Percentiles rank a stretch among this genome's conserved stretches.
These are phyloP conservation scores for Haemoproteus tartakovskyi DNA, from an alignment of 169 alveolate species.

Conservation along the genomic window DNA sequence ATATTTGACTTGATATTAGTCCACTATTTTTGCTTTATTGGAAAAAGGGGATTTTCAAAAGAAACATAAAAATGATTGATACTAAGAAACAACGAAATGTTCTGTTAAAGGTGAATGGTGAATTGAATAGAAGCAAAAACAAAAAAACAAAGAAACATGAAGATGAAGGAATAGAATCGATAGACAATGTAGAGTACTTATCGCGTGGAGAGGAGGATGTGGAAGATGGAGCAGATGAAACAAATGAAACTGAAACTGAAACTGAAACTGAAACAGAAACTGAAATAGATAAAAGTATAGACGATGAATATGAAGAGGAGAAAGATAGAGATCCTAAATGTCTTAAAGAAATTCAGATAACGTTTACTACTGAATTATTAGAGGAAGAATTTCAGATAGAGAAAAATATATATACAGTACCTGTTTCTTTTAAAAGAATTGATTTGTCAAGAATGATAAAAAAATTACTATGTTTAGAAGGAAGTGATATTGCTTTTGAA, in stretches of 20 bases:
- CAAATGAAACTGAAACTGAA: neutral
- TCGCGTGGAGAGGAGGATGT: no score
- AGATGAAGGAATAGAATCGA: no score
- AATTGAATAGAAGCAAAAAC: no score
- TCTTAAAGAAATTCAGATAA: conserved; percentile 33
- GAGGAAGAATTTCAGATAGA: conserved; percentile 46
- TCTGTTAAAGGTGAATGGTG: no score
- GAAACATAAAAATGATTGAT: no score
- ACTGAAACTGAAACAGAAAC: neutral
- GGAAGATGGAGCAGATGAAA: conserved; percentile 23
- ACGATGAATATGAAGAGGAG: neutral
- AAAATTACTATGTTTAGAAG: conserved; percentile 24
- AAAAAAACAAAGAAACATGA: no score
- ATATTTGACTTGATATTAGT: no score
- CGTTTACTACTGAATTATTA: conserved; percentile 10
- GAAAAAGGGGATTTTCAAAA: no score
- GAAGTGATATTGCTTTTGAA: conserved; percentile 41
- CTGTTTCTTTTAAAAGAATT: conserved; percentile 40
- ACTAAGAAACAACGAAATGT: no score
- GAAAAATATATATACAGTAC: conserved; percentile 34
- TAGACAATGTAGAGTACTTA: no score
- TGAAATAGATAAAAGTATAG: neutral
- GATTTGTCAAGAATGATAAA: conserved; percentile 61
- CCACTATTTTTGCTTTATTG: no score
- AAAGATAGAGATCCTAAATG: neutral